Percentiles rank a stretch among this genome's conserved stretches.
phyloP scores from a whole-genome alignment of 441 rosid genomes.

The Theobroma grandiflorum region DNA sequence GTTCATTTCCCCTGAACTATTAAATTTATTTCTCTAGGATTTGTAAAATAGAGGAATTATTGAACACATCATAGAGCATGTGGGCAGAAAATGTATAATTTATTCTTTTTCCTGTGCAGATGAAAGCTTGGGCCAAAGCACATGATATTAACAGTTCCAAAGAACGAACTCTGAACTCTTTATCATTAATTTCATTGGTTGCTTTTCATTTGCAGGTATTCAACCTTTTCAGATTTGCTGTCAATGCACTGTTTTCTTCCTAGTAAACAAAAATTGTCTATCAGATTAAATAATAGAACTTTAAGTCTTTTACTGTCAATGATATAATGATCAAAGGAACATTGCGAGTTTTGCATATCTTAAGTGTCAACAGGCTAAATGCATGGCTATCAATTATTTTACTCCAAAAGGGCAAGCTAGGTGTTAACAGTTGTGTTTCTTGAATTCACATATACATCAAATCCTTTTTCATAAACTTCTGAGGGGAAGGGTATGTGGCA shows the following conservation, averaged over 20 bases:
- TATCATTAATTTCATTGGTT: conserved; percentile 56
- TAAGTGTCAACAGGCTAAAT: not conserved
- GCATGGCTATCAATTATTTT: not conserved
- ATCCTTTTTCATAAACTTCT: not conserved
- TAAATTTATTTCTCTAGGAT: not conserved
- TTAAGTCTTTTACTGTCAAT: not conserved
- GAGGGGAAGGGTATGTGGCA: not conserved
- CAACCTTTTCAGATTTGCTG: conserved; percentile 15
- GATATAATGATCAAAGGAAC: not conserved
- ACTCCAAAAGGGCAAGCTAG: not conserved
- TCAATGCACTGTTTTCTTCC: conserved; percentile 4
- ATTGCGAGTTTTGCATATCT: not conserved
- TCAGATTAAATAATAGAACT: not conserved
- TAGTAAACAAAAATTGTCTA: not conserved
- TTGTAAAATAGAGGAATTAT: not conserved
- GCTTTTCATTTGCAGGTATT: conserved; percentile 65
- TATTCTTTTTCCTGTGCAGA: conserved; percentile 37
- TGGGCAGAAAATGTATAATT: conserved; percentile 11
- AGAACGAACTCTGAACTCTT: conserved; percentile 55
- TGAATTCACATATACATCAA: not conserved
- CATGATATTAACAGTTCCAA: conserved; percentile 56
- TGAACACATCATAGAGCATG: not conserved
- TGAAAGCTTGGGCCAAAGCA: conserved; percentile 65
- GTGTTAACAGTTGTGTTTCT: not conserved
- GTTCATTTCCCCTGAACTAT: not conserved